Conservation (phyloP, 495 filamentous ascomycete species). For the Hypoxylon cercidicola region DNA sequence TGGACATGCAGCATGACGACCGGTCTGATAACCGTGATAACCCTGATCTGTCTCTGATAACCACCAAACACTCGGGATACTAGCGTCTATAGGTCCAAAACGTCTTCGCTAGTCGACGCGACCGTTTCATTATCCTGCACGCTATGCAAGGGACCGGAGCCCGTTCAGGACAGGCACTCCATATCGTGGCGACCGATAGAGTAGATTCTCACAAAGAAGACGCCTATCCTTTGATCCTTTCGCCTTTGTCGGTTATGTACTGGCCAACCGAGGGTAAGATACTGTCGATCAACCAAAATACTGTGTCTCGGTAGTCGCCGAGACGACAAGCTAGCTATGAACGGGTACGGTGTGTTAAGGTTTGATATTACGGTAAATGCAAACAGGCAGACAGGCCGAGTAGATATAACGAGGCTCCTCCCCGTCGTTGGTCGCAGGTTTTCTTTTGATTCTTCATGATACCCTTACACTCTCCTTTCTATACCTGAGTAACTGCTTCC, state of each 20-base stretch:
- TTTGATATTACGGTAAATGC: slow-evolving; percentile 22
- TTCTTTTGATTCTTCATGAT: slow-evolving; percentile 28
- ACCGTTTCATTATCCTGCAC: slow-evolving; percentile 36
- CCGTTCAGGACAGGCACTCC: slow-evolving; percentile 15
- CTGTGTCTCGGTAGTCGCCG: slow-evolving; percentile 23
- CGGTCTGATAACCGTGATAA: slow-evolving; percentile 8
- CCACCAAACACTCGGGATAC: slow-evolving; percentile 16
- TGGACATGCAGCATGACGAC: slow-evolving; percentile 29
- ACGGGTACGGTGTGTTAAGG: too few species aligned
- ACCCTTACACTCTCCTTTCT: slow-evolving; percentile 14
- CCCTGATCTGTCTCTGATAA: background rate
- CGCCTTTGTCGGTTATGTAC: slow-evolving; percentile 23
- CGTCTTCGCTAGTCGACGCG: slow-evolving; percentile 23
- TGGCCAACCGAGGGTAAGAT: slow-evolving; percentile 16
- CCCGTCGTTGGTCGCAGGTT: slow-evolving; percentile 24
- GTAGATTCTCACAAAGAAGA: slow-evolving; percentile 15
- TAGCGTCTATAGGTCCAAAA: slow-evolving; percentile 30
- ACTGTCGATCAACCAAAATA: slow-evolving; percentile 12
- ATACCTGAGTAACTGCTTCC: slow-evolving; percentile 13
- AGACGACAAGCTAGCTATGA: slow-evolving; percentile 10
- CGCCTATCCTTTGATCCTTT: slow-evolving; percentile 13
- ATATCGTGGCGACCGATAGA: slow-evolving; percentile 29
- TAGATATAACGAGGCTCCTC: slow-evolving; percentile 38
- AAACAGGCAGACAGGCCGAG: slow-evolving; percentile 13
- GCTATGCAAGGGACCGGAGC: slow-evolving; percentile 39